phyloP scores from a whole-genome alignment of 1,139 yeast species.

The Geotrichum europaeum region DNA sequence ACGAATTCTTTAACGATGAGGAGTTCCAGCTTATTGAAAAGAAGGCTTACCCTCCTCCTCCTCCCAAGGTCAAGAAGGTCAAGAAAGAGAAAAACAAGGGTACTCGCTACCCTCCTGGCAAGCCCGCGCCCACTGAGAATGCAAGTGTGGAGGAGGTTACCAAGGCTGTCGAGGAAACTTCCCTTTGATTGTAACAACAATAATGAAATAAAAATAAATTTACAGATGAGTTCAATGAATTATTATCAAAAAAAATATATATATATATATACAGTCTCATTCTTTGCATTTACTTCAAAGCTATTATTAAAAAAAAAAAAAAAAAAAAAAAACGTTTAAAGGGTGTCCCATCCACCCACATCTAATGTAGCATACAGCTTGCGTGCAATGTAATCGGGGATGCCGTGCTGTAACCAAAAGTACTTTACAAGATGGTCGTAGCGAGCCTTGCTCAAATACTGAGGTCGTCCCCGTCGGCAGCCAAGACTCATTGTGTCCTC shows the following conservation, averaged over 20 bases:
- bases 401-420: conserved; percentile 74
- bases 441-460: conserved; percentile 55
- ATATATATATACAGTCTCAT: not conserved
- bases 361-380: conserved; percentile 72
- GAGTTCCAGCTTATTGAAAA: conserved; percentile 72
- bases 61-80: conserved; percentile 55
- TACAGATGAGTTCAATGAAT: not conserved
- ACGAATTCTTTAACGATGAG: conserved; percentile 51
- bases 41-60: conserved; percentile 80
- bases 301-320: not conserved
- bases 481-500: conserved; percentile 53
- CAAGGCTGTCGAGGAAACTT: conserved; percentile 17
- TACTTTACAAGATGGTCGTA: conserved; percentile 63
- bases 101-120: conserved; percentile 69
- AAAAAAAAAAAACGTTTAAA: conserved; percentile 37
- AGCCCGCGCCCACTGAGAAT: conserved; percentile 19
- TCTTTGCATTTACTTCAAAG: not conserved
- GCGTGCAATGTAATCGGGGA: conserved; percentile 72
- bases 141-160: conserved; percentile 31
- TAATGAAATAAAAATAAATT: not conserved
- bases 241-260: not conserved
- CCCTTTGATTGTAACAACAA: conserved; percentile 1
- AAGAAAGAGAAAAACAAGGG: conserved; percentile 80
- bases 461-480: conserved; percentile 57
- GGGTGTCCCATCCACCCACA: conserved; percentile 94